Conservation (phyloP, 495 filamentous ascomycete species). For the Thermochaetoides thermophila region DNA sequence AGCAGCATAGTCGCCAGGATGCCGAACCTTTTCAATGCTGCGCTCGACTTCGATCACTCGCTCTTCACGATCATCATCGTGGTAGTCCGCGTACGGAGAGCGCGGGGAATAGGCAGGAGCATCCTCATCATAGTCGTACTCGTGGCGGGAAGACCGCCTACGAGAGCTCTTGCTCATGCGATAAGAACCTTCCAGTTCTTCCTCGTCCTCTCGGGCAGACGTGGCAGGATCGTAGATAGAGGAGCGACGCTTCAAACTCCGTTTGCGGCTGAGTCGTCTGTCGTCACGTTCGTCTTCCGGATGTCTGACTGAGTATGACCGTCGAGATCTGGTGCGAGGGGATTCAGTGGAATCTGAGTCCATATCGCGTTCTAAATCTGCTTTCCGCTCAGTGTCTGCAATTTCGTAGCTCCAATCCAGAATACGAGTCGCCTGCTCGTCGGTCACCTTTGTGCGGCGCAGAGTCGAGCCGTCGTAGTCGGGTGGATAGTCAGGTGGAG, state of each 20-base stretch:
- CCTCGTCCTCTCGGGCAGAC: conserved; percentile 20
- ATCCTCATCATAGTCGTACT: conserved; percentile 26
- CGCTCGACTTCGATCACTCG: conserved; percentile 24
- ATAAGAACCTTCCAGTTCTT: conserved; percentile 23
- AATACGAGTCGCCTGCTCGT: conserved; percentile 31
- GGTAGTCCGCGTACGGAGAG: conserved; percentile 23
- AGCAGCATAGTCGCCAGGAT: conserved; percentile 18
- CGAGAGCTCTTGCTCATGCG: conserved; percentile 25
- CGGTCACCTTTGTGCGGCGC: conserved; percentile 20
- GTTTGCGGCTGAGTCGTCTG: conserved; percentile 15
- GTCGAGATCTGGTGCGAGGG: no score
- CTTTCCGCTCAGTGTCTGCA: no score
- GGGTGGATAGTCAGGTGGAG: conserved; percentile 14
- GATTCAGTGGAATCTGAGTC: no score
- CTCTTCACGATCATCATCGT: conserved; percentile 16
- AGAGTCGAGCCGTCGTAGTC: conserved; percentile 21
- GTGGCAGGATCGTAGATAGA: conserved; percentile 19
- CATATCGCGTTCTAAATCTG: no score
- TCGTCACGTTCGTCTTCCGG: conserved; percentile 7
- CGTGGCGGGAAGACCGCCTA: conserved; percentile 30
- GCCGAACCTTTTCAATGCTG: conserved; percentile 15
- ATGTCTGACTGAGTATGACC: conserved; percentile 6
- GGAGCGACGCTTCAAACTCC: conserved; percentile 22
- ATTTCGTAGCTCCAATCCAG: conserved; percentile 37
- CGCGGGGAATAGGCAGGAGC: conserved; percentile 20